phyloP scores from a whole-genome alignment of 2,329 filamentous ascomycete genomes.

The Hypoxylon sp. region DNA sequence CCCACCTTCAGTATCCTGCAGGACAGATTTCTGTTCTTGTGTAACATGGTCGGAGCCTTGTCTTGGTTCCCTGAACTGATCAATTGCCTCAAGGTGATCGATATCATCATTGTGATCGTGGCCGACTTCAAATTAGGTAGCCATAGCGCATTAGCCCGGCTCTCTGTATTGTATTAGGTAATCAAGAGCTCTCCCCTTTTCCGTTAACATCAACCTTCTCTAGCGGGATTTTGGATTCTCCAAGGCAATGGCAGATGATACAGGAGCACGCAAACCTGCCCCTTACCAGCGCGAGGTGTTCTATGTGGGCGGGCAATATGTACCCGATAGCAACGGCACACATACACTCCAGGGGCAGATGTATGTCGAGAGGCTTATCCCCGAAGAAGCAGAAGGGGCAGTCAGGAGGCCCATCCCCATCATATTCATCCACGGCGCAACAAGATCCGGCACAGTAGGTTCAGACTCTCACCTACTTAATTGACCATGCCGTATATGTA shows the following conservation, averaged over 20 bases:
- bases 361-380: slow-evolving; percentile 64
- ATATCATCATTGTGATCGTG: neutral
- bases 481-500: neutral
- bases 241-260: slow-evolving; percentile 16
- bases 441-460: slow-evolving; percentile 59
- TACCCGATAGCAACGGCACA: slow-evolving; percentile 49
- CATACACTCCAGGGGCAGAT: slow-evolving; percentile 61
- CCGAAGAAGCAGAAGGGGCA: slow-evolving; percentile 55
- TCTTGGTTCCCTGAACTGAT: neutral
- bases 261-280: neutral
- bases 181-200: neutral
- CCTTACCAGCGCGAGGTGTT: slow-evolving; percentile 47
- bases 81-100: neutral
- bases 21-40: neutral
- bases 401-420: slow-evolving; percentile 54
- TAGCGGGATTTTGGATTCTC: neutral
- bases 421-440: slow-evolving; percentile 62
- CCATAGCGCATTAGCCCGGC: too few relatives aligned
- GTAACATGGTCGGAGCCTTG: neutral
- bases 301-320: slow-evolving; percentile 58
- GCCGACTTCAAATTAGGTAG: neutral
- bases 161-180: neutral
- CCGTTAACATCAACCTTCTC: neutral
- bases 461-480: neutral
- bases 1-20: neutral